Evolutionary conservation across 345 rosid genomes (phyloP), one percentile per base, ranked within the genome.

Genomic region (Salix suchowensis): DNA sequence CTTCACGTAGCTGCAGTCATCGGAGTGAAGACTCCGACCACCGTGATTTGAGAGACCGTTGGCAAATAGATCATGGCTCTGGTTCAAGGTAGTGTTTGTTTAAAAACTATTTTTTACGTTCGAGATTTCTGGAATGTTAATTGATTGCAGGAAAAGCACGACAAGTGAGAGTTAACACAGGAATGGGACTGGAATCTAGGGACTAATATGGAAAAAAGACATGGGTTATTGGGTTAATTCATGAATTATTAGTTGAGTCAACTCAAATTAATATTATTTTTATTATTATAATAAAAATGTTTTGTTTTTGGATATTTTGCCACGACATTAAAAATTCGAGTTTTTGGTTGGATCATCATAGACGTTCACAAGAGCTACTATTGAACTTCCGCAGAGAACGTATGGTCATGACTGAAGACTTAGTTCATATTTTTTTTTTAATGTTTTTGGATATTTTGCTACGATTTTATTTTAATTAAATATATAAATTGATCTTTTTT

Each of bases 1-100:
- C 76, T 40, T 83, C 90, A 7, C 81, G 77, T 1, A 75, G 73
- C 39, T 91, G 83, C 50, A 92, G 95, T 77, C 94, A 94, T n/a
- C 82, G 72, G 73, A 90, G 88, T 55, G 92, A 88, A 74, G 96
- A 92, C 77, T 88, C 93, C 1, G 96, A 28, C 30, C 30, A 92
- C 71, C 87, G 85, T 19, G 90, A 87, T 5, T 34, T 28, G 48
- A 77, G 75, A 85, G 32, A 88, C 26, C 85, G 71, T 60, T 84
- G 89, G 70, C 75, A 70, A 67, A 81, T 79, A 79, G 87, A 75
- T 55, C 23, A 21, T 72, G 73, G 71, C 70, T 78, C 90, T 13
- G 86, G 75, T 74, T 86, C 83, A 77, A 84, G 90, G 88, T 82
- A 37, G 75, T 54, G 18, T 54, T n/a, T 54, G 4, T n/a, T 7